Conservation (phyloP, 2,329 filamentous ascomycete genomes). For the Penicillium sp. region DNA sequence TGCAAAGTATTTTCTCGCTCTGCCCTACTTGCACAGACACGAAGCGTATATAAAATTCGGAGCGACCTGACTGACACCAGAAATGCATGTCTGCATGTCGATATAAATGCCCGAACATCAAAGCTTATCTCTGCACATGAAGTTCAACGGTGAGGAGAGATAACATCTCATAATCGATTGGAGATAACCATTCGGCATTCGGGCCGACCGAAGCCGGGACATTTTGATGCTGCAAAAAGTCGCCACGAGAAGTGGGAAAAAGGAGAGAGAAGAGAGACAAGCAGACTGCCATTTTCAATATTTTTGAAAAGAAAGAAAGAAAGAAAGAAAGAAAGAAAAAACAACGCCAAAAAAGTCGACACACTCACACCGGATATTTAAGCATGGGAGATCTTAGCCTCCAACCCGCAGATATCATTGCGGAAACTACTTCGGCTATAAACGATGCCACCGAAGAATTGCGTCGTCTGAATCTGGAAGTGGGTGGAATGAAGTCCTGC, state of each 20-base stretch:
- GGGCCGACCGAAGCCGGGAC: no score
- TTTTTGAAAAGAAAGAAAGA: no score
- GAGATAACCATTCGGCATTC: no score
- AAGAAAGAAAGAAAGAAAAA: no score
- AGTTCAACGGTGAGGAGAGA: background rate
- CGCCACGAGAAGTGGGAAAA: no score
- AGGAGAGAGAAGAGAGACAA: no score
- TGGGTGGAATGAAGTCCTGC: background rate
- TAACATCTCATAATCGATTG: no score
- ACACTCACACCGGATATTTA: no score
- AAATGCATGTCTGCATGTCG: background rate
- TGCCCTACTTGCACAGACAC: background rate
- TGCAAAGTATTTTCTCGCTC: background rate
- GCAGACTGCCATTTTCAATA: no score
- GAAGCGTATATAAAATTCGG: background rate
- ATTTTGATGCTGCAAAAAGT: no score
- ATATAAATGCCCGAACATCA: background rate
- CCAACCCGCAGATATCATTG: background rate
- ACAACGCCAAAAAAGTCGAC: no score
- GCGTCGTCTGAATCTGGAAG: background rate
- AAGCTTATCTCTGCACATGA: background rate
- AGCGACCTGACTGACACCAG: background rate
- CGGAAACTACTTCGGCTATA: background rate
- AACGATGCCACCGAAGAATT: background rate
- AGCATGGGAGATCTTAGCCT: background rate